Base-by-base conservation (phyloP, 108 stramenopile genomes). In the Nitzschia palea region DNA sequence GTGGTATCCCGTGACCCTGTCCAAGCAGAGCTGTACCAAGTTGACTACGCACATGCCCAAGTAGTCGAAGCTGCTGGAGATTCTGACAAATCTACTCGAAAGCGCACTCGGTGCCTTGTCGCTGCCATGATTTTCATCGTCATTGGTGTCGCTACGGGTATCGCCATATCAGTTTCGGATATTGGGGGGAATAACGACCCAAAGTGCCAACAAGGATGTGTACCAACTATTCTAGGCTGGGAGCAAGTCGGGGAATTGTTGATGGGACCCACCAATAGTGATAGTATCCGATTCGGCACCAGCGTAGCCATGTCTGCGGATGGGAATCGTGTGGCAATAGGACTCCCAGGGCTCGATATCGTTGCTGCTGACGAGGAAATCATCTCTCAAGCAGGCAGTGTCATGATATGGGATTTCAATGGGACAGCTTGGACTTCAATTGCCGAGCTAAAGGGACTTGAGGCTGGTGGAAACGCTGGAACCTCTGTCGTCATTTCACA, bases 261-360 rank as follows among this genome's bases (percentile, higher is more conserved):
- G 58, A 37, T 57, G 25, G 63, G 67, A 23, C 59, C 67, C n/a
- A 60, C 74, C n/a, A 45, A 68, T 43, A 36, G 51, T 34, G 74
- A 75, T 54, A 63, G 54, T 27, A 63, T 63, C 44, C 60, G 35
- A 17, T 79, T 62, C 57, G 78, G 78, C 4, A 57, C 58, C 36
- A 47, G 72, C 14, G 60, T 79, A 10, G 66, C 78, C 17, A 44
- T 79, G 55, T 52, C 67, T 8, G 48, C 48, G 12, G 62, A 73
- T 65, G 71, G 68, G 4, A 55, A 44, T 52, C 78, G 72, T 12
- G 44, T 79, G 23, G 78, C 63, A 15, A 51, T 75, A 17, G 74
- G 74, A 0, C 44, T 75, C 0, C 74, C 74, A 12, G 74, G 74
- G 2, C 37, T 47, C 15, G 60, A 75, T 44, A 17, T 10, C 4